phyloP scores from a whole-genome alignment of 2,329 filamentous ascomycete species.

The Chaetomiaceae sp. region DNA sequence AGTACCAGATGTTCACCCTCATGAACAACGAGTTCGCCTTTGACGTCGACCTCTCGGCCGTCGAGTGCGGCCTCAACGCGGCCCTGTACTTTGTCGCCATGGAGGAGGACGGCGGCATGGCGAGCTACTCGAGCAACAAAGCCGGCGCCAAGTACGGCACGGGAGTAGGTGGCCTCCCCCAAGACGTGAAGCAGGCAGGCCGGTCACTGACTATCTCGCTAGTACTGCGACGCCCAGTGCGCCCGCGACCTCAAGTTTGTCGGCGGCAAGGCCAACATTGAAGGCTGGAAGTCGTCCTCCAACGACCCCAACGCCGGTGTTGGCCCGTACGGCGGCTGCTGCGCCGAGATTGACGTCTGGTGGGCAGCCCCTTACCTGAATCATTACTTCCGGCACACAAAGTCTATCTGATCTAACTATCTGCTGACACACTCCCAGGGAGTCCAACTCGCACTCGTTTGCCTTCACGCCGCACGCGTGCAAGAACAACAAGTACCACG shows the following conservation, averaged over 20 bases:
- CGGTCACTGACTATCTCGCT: no score
- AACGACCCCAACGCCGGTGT: slow-evolving; percentile 52
- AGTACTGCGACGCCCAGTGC: slow-evolving; percentile 52
- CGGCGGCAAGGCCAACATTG: slow-evolving; percentile 51
- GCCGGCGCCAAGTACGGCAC: slow-evolving; percentile 53
- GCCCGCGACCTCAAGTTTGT: slow-evolving; percentile 54
- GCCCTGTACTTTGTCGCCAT: slow-evolving; percentile 64
- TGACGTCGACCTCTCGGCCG: slow-evolving; percentile 64
- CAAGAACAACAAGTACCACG: slow-evolving; percentile 43
- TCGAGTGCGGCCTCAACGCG: slow-evolving; percentile 63
- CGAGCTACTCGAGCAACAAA: slow-evolving; percentile 47
- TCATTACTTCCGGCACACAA: no score
- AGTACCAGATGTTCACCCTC: slow-evolving; percentile 61
- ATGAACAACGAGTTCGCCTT: slow-evolving; percentile 67
- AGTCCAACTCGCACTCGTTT: slow-evolving; percentile 61
- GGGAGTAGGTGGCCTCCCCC: no score
- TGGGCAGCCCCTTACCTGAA: background rate
- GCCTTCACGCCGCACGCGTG: slow-evolving; percentile 67
- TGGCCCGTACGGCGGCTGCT: slow-evolving; percentile 52
- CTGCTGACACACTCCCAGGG: slow-evolving; percentile 39
- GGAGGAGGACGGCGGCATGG: slow-evolving; percentile 53
- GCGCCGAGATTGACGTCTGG: slow-evolving; percentile 56
- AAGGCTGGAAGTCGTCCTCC: slow-evolving; percentile 47
- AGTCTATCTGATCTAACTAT: no score
- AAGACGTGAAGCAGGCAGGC: no score